phyloP scores from a whole-genome alignment of 2,329 filamentous ascomycete species.

The Colletotrichum paranaense region DNA sequence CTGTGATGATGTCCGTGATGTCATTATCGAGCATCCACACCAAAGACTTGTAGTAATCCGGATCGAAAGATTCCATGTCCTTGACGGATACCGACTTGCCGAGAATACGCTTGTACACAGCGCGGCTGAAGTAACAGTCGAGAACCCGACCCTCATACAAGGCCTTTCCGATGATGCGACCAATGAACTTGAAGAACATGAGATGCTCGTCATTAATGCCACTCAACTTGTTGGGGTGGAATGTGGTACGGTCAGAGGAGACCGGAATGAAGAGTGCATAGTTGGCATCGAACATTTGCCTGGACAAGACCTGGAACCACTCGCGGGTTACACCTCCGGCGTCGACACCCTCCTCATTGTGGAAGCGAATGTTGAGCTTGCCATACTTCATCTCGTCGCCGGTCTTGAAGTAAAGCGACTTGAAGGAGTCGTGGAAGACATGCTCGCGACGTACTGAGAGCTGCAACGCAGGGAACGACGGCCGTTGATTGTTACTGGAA shows the following conservation, averaged over 20 bases:
- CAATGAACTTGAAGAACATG: slow-evolving; percentile 99
- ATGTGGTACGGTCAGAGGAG: slow-evolving; percentile 96
- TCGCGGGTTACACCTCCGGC: slow-evolving; percentile 97
- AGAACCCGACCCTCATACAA: slow-evolving; percentile 95
- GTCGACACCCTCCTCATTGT: slow-evolving; percentile 96
- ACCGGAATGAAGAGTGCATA: slow-evolving; percentile 97
- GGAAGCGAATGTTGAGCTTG: slow-evolving; percentile 97
- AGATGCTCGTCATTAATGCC: slow-evolving; percentile 95
- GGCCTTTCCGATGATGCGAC: slow-evolving; percentile 97
- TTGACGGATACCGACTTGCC: slow-evolving; percentile 96
- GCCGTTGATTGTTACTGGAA: slow-evolving; percentile 76
- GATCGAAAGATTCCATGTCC: slow-evolving; percentile 98
- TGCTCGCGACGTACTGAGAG: slow-evolving; percentile 92
- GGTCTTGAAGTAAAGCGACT: slow-evolving; percentile 95
- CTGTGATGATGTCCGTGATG: slow-evolving; percentile 96
- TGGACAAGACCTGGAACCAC: slow-evolving; percentile 97
- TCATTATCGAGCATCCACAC: slow-evolving; percentile 99
- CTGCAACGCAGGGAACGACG: slow-evolving; percentile 79
- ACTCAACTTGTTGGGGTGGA: slow-evolving; percentile 97
- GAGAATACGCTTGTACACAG: slow-evolving; percentile 97
- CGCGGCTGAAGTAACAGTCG: slow-evolving; percentile 98
- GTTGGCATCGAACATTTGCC: slow-evolving; percentile 99
- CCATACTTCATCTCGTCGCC: slow-evolving; percentile 99
- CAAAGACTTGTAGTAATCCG: slow-evolving; percentile 98
- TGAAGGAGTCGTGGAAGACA: slow-evolving; percentile 98